phyloP scores from a whole-genome alignment of 371 early-diverging fungal genomes.

The Mucor velutinosus region DNA sequence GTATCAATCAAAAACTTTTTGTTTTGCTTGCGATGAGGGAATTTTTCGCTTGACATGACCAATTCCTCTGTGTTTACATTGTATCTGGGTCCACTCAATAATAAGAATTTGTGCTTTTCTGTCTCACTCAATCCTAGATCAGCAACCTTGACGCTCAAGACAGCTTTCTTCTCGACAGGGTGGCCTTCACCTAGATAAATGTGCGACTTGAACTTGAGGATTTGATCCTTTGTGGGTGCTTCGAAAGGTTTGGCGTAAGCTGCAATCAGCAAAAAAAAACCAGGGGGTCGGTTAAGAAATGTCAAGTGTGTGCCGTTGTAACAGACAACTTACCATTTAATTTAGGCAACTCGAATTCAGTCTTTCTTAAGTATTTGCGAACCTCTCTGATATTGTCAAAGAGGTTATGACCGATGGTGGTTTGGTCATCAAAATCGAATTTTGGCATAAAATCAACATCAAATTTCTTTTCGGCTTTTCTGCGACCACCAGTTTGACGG shows the following conservation, averaged over 20 bases:
- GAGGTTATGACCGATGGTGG: conserved; percentile 58
- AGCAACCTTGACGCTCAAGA: conserved; percentile 56
- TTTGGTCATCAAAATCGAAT: conserved; percentile 63
- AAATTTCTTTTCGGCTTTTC: conserved; percentile 49
- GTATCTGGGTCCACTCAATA: conserved; percentile 65
- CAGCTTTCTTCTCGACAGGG: conserved; percentile 63
- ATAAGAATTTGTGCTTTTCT: conserved; percentile 61
- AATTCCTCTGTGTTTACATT: conserved; percentile 55
- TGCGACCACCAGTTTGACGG: conserved; percentile 37
- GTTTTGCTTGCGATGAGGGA: conserved; percentile 68
- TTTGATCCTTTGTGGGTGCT: conserved; percentile 54
- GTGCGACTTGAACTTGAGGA: conserved; percentile 60
- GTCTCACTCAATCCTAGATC: conserved; percentile 52
- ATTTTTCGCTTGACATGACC: conserved; percentile 65
- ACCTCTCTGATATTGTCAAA: conserved; percentile 63
- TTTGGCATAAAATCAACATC: conserved; percentile 59
- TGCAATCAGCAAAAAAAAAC: conserved; percentile 16
- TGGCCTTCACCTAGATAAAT: conserved; percentile 67
- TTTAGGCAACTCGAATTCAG: conserved; percentile 67
- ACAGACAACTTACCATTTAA: conserved; percentile 49
- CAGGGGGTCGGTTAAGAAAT: conserved; percentile 1
- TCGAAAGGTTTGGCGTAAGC: conserved; percentile 62
- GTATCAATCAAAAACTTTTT: conserved; percentile 66
- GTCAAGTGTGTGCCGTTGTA: background rate
- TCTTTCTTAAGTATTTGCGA: conserved; percentile 66